A percentile compares a stretch with the other conserved stretches of the same genome.
Evolutionary conservation across 169 alveolate genomes (phyloP).

Genomic region (Plasmodium inui): DNA sequence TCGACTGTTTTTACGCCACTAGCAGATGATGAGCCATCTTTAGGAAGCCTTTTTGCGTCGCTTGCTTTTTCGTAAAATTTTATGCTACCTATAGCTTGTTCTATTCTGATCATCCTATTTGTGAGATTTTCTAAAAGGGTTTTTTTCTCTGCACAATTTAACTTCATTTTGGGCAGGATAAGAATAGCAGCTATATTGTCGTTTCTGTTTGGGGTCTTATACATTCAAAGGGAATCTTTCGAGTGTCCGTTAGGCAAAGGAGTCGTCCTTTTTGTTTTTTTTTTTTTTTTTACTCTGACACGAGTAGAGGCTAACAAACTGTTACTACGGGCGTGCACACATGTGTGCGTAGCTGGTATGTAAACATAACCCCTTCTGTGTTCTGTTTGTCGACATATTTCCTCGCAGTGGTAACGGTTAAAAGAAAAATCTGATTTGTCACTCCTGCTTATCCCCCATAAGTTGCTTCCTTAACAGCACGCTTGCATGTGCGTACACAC

Average conservation of each 20-base stretch:
- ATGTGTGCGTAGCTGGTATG: not conserved
- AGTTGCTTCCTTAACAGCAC: not conserved
- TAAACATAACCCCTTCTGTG: not conserved
- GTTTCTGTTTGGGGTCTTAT: not conserved
- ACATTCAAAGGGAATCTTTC: not conserved
- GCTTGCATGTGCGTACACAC: not conserved
- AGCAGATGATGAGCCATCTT: not conserved
- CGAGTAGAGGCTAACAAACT: not conserved
- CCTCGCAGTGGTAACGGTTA: not conserved
- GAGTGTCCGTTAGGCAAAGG: not conserved
- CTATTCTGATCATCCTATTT: constrained; percentile 44
- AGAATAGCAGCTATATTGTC: not conserved
- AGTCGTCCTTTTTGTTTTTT: not conserved
- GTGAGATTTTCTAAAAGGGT: constrained; percentile 23
- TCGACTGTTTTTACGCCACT: not conserved
- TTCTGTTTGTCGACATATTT: not conserved
- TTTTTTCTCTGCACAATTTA: constrained; percentile 24
- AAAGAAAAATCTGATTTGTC: not conserved
- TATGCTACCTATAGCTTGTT: constrained; percentile 55
- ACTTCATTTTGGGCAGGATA: constrained; percentile 11
- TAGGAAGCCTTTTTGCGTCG: not conserved
- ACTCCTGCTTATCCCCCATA: not conserved
- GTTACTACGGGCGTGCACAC: not conserved
- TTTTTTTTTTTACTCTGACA: not conserved
- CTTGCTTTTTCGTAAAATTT: constrained; percentile 21